A percentile compares a stretch with the other conserved stretches of the same genome.
Conservation (phyloP, 2,329 filamentous ascomycete species). For the Aspergillus puulaauensis region DNA sequence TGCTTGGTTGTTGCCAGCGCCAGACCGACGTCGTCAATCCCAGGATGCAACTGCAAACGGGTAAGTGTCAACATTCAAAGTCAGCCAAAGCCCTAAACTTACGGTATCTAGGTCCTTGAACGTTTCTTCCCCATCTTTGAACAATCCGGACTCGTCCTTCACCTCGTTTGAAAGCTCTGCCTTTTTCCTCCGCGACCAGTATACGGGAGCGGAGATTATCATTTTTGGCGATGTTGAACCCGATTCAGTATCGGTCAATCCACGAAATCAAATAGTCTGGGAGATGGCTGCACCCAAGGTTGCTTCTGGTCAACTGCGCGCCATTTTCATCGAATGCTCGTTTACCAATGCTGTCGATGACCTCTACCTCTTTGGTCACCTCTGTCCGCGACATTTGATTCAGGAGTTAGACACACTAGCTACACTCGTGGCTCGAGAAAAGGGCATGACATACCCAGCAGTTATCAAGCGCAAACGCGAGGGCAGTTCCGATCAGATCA, state of each 20-base stretch:
- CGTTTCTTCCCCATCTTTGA: slow-evolving; percentile 30
- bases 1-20: slow-evolving; percentile 33
- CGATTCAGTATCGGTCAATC: slow-evolving; percentile 77
- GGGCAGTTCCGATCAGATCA: slow-evolving; percentile 12
- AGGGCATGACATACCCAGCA: slow-evolving; percentile 33
- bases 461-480: slow-evolving; percentile 45
- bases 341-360: slow-evolving; percentile 80
- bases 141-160: slow-evolving; percentile 10
- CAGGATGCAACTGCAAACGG: slow-evolving; percentile 23
- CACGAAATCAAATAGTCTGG: slow-evolving; percentile 83
- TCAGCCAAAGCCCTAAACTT: neutral
- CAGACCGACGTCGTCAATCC: slow-evolving; percentile 34
- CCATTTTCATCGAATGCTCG: slow-evolving; percentile 93
- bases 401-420: slow-evolving; percentile 75
- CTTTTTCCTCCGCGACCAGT: slow-evolving; percentile 82
- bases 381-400: slow-evolving; percentile 79
- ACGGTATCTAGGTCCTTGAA: neutral
- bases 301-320: slow-evolving; percentile 66
- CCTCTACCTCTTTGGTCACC: slow-evolving; percentile 79
- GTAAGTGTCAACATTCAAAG: slow-evolving; percentile 22
- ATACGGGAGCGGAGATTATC: slow-evolving; percentile 72
- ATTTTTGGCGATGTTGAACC: slow-evolving; percentile 97
- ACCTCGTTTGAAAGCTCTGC: slow-evolving; percentile 70
- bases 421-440: slow-evolving; percentile 62
- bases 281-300: slow-evolving; percentile 85